Percentiles rank a stretch among this genome's conserved stretches.
These are phyloP conservation scores for Aspergillus felis DNA, from an alignment of 2,329 filamentous ascomycete genomes.

Conservation along the genomic window DNA sequence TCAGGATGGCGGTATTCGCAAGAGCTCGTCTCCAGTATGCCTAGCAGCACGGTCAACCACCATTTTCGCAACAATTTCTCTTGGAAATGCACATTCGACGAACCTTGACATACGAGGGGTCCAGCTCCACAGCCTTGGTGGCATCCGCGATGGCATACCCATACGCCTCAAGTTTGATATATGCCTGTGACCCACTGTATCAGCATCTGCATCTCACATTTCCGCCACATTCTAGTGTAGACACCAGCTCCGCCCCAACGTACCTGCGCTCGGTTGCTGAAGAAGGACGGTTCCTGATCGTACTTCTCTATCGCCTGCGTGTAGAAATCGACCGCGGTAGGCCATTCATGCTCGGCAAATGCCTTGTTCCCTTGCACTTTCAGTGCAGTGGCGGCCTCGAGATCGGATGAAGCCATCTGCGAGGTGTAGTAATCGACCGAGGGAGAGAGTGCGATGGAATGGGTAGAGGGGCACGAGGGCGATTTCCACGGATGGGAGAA, in stretches of 20 bases:
- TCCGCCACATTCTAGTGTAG: constrained; percentile 27
- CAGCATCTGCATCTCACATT: not conserved
- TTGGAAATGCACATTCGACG: not conserved
- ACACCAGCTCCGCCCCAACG: constrained; percentile 29
- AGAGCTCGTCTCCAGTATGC: constrained; percentile 93
- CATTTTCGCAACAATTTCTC: not conserved
- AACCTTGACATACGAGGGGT: constrained; percentile 85
- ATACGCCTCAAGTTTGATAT: constrained; percentile 94
- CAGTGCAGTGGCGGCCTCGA: constrained; percentile 71
- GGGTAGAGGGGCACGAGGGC: constrained; percentile 25
- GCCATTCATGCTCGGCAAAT: constrained; percentile 85
- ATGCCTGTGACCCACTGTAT: constrained; percentile 54
- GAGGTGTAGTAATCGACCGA: constrained; percentile 1
- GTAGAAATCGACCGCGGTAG: constrained; percentile 75
- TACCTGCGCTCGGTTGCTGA: constrained; percentile 92
- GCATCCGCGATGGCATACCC: constrained; percentile 90
- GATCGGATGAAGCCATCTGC: constrained; percentile 40
- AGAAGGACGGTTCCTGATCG: constrained; percentile 82
- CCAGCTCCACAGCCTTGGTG: constrained; percentile 83
- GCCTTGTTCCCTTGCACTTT: constrained; percentile 96
- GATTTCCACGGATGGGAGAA: constrained; percentile 10
- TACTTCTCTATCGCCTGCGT: constrained; percentile 81
- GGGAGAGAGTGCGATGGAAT: constrained; percentile 10
- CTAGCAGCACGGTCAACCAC: constrained; percentile 41
- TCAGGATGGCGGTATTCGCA: constrained; percentile 85